Conservation (phyloP, 768 basidiomycete species). For the Paxillus ammoniavirescens region DNA sequence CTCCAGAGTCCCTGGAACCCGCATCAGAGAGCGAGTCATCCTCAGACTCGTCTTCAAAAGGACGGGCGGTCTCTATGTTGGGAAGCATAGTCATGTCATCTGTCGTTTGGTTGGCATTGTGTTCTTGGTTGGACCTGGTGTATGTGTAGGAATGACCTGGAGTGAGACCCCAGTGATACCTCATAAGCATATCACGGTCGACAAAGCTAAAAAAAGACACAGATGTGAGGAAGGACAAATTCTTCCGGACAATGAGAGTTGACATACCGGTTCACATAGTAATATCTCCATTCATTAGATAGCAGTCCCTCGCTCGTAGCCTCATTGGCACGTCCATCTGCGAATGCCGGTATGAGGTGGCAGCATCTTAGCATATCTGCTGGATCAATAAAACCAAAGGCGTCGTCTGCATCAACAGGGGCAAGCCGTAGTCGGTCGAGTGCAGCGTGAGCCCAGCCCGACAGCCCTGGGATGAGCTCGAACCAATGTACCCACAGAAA, state of each 20-base stretch:
- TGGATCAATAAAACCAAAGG: conserved; percentile 10
- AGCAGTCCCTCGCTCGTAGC: neutral
- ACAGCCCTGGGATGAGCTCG: neutral
- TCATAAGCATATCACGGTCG: conserved; percentile 1
- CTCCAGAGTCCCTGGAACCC: too few relatives aligned
- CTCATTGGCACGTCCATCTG: neutral
- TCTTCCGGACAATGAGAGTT: neutral
- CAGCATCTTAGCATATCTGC: conserved; percentile 1
- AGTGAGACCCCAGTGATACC: conserved; percentile 6
- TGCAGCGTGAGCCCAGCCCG: neutral
- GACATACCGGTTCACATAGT: conserved; percentile 9
- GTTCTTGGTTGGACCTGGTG: too few relatives aligned
- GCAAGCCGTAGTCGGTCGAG: neutral
- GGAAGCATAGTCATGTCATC: too few relatives aligned
- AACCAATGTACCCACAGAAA: conserved; percentile 1
- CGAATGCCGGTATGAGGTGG: conserved; percentile 7
- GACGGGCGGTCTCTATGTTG: too few relatives aligned
- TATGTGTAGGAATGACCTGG: neutral
- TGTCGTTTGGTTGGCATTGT: too few relatives aligned
- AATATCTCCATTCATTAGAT: neutral
- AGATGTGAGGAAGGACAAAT: neutral
- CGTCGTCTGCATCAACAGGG: neutral
- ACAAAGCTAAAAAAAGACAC: neutral
- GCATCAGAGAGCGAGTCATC: too few relatives aligned
- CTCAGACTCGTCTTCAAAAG: too few relatives aligned